Percentiles rank a stretch among this genome's conserved stretches.
Evolutionary conservation across 345 rosid genomes (phyloP).

Genomic region (Euphorbia lathyris): DNA sequence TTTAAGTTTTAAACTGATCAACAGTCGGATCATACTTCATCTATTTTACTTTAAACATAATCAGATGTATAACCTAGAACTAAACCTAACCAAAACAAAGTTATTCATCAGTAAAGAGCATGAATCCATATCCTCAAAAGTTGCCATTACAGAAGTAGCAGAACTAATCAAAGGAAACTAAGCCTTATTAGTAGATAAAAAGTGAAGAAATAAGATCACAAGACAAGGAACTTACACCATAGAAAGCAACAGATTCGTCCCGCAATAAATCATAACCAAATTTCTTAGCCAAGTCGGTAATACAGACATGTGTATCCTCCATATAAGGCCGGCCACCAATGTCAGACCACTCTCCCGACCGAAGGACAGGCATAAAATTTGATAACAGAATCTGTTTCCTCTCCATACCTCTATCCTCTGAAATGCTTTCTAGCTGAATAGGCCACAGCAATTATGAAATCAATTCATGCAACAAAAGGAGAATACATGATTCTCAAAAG

Average conservation of each 20-base stretch:
- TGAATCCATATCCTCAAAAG: not conserved
- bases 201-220: not conserved
- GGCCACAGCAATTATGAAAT: conserved; percentile 7
- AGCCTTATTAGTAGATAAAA: not conserved
- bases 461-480: conserved; percentile 2
- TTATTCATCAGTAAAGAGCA: not conserved
- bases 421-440: conserved; percentile 58
- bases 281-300: conserved; percentile 54
- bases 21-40: not conserved
- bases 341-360: conserved; percentile 82
- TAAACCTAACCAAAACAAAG: not conserved
- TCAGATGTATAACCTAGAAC: not conserved
- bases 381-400: conserved; percentile 26
- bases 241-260: conserved; percentile 55
- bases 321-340: conserved; percentile 56
- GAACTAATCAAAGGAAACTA: not conserved
- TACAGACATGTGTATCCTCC: conserved; percentile 87
- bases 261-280: conserved; percentile 35
- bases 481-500: not conserved
- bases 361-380: conserved; percentile 50
- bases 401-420: conserved; percentile 45
- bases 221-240: conserved; percentile 52
- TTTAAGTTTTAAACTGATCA: not conserved
- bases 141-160: not conserved
- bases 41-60: not conserved